Evolutionary conservation across 2,329 filamentous ascomycete species (phyloP).

Genomic region (Xylariaceae sp.): DNA sequence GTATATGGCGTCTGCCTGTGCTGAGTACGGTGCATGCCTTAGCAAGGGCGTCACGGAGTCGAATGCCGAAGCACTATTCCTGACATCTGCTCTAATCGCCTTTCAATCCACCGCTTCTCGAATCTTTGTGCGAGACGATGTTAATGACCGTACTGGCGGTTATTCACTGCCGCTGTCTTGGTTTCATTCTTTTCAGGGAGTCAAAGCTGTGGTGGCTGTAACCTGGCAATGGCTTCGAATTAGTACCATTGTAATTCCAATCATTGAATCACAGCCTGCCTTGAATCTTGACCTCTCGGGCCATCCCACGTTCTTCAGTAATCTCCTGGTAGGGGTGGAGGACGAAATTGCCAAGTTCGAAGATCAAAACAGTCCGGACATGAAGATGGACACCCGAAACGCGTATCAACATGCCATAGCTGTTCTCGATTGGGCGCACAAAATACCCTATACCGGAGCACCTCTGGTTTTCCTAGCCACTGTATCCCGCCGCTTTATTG

Average conservation of each 20-base stretch:
- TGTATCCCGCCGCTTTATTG: slow-evolving; percentile 58
- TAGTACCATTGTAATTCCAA: slow-evolving; percentile 54
- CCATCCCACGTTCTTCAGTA: slow-evolving; percentile 55
- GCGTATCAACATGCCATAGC: slow-evolving; percentile 62
- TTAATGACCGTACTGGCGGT: slow-evolving; percentile 37
- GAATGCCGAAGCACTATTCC: slow-evolving; percentile 60
- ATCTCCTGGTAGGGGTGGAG: slow-evolving; percentile 54
- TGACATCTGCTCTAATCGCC: slow-evolving; percentile 60
- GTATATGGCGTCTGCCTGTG: slow-evolving; percentile 61
- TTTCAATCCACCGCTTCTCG: slow-evolving; percentile 63
- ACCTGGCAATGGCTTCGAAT: slow-evolving; percentile 61
- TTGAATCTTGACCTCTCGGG: slow-evolving; percentile 57
- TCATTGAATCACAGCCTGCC: slow-evolving; percentile 61
- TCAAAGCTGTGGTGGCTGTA: slow-evolving; percentile 60
- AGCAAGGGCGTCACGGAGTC: slow-evolving; percentile 52
- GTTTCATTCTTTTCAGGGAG: slow-evolving; percentile 65
- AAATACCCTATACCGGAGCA: slow-evolving; percentile 54
- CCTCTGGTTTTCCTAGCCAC: slow-evolving; percentile 61
- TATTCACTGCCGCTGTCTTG: slow-evolving; percentile 60
- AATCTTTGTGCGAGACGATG: slow-evolving; percentile 56
- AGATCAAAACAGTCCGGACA: slow-evolving; percentile 19
- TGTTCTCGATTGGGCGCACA: slow-evolving; percentile 63
- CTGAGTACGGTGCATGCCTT: slow-evolving; percentile 55
- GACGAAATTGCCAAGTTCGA: slow-evolving; percentile 46
- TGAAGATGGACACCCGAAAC: slow-evolving; percentile 40